Evolutionary conservation across 2,329 filamentous ascomycete genomes (phyloP), one percentile per base, ranked within the genome.

Genomic region (Paraphoma sp.): DNA sequence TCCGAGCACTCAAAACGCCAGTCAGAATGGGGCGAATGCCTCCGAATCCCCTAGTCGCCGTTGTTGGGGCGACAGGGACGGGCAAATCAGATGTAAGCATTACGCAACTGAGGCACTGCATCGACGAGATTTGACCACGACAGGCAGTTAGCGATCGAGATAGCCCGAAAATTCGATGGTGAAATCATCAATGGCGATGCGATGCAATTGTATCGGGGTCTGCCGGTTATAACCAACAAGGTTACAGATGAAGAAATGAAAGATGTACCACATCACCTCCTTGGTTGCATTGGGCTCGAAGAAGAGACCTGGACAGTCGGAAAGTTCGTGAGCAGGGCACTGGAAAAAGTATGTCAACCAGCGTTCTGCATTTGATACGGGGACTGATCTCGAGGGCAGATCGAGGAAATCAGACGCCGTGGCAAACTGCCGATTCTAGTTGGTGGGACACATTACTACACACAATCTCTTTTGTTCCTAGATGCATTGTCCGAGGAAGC

Each of bases 161-260:
- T 99, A 49, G 95, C 96, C 1, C 83, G 83, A 42, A 86, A 84
- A 18, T 93, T 93, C 78, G 89, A 95, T 76, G 95, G 96, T 71
- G 95, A 99, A 77, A 86, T 99, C 50, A 93, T 99, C 79, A 99
- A 99, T 73, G 92, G 92, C 45, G 95, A 99, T 82, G 95, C 95
- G 40, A 97, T 99, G 93, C 95, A 99, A 75, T 88, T 99, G 79
- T 99, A 99, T 76, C 85, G 86, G 51, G 95, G 95, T 2, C 81
- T 99, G 43, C 93, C 95, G 5, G 89, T 98, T 62, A 94, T 98
- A 66, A 99, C 95, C 28, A 99, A 99, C 76, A 96, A 98, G 74
- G 90, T 98, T 56, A 86, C 91, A 0, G 50, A 72, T 0, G 83
- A 87, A 17, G 94, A 98, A 74, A 88, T 88, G 69, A 85, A 89